Evolutionary conservation across 352 stramenopile species (phyloP), one percentile per base, ranked within the genome.

Genomic region (Pythium dissotocum): DNA sequence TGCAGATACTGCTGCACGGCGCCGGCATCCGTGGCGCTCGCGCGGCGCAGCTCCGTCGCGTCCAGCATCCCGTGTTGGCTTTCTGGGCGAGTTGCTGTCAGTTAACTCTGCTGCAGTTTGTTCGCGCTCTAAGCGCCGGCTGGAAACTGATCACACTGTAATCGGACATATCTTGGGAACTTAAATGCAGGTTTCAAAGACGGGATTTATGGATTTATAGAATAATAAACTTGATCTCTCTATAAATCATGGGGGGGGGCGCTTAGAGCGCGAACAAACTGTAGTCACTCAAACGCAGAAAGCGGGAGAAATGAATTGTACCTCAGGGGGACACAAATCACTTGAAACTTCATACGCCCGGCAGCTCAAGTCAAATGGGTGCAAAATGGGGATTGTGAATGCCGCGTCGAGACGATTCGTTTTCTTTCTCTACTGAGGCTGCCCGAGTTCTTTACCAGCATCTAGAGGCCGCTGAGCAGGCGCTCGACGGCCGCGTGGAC

Each of bases 401-500:
- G 40, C 18, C 40, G 18, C 40, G 13, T 16, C 8, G 14, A 48
- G 44, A 28, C 5, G 44, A 28, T 8, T 26, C 16, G 6, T 6
- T 53, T 6, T 52, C 2, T 53, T 12, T 53, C 18, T 53, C 58
- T 56, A 62, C 58, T 24, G 21, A 30, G 14, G 40, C 16, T 53
- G 26, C 44, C 9, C 10, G 57, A 30, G 28, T 30, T 44, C 18
- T 16, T 38, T 9, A 2, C 40, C 21, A 54, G 46, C 12, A 6
- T 40, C 51, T 58, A 60, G 8, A 53, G 35, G 48, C 88, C 88
- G 46, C 87, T 91, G 49, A 98, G 77, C 58, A 98, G 70, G 21
- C 89, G 87, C 54, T 98, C 91, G 4, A 98, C 88, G 5, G 92
- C 92, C 3, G 87, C 87, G 65, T 97, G 89, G 33, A 98, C 90